Conservation (phyloP, 2,329 filamentous ascomycete genomes). For the Daldinia sp. region DNA sequence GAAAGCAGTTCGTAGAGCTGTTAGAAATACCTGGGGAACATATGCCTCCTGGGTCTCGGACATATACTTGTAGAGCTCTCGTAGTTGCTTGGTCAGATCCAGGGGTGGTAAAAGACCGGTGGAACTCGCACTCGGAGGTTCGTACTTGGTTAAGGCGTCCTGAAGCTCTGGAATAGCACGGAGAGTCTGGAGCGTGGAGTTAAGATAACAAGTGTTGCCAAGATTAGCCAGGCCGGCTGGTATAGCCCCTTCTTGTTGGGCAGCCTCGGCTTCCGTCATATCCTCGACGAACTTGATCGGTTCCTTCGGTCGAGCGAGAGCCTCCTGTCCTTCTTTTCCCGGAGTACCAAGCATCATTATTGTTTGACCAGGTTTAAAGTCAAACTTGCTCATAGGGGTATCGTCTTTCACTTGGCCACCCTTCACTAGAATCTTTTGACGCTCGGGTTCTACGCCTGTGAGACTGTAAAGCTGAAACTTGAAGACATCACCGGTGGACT, state of each 20-base stretch:
- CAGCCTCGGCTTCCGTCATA: slow-evolving; percentile 94
- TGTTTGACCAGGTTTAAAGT: slow-evolving; percentile 82
- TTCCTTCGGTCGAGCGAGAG: slow-evolving; percentile 77
- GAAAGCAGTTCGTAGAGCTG: slow-evolving; percentile 78
- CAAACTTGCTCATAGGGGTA: slow-evolving; percentile 81
- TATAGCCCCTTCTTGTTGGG: slow-evolving; percentile 81
- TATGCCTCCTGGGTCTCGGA: slow-evolving; percentile 87
- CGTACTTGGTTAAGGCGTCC: slow-evolving; percentile 72
- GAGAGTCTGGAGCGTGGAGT: slow-evolving; percentile 93
- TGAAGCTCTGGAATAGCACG: slow-evolving; percentile 91
- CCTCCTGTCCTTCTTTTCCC: slow-evolving; percentile 66
- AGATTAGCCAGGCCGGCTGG: slow-evolving; percentile 90
- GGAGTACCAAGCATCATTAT: slow-evolving; percentile 99
- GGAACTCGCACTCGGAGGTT: slow-evolving; percentile 41
- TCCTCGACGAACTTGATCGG: slow-evolving; percentile 91
- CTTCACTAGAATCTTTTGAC: slow-evolving; percentile 95
- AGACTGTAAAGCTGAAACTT: slow-evolving; percentile 96
- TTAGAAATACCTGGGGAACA: slow-evolving; percentile 82
- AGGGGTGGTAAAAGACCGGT: slow-evolving; percentile 57
- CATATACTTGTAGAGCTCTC: slow-evolving; percentile 90
- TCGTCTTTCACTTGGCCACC: slow-evolving; percentile 96
- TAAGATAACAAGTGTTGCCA: slow-evolving; percentile 98
- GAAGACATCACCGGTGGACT: slow-evolving; percentile 87
- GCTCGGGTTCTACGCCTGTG: slow-evolving; percentile 93
- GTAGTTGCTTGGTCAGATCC: slow-evolving; percentile 79